Evolutionary conservation across 768 basidiomycete species (phyloP).

Genomic region (Multifurca ochricompacta): DNA sequence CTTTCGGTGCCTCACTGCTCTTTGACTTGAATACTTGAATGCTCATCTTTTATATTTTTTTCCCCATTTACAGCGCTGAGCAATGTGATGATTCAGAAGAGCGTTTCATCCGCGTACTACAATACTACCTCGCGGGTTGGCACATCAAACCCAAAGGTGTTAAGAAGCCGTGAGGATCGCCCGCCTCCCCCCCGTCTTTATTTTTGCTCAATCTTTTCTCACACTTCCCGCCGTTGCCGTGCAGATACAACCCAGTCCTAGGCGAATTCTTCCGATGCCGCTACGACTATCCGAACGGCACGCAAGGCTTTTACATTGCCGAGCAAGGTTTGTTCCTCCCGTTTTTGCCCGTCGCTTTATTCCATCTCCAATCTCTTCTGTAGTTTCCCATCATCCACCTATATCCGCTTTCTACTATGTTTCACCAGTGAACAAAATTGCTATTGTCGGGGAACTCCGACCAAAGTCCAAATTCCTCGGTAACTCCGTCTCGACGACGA

Average conservation of each 20-base stretch:
- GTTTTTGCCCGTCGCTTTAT: not conserved
- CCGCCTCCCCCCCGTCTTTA: not conserved
- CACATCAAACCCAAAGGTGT: constrained; percentile 99
- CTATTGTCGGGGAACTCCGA: constrained; percentile 85
- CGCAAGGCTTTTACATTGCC: constrained; percentile 93
- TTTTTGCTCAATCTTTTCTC: constrained; percentile 3
- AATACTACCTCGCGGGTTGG: constrained; percentile 98
- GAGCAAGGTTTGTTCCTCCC: constrained; percentile 68
- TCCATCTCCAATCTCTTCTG: not conserved
- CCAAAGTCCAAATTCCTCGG: constrained; percentile 96
- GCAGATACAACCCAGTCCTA: constrained; percentile 90
- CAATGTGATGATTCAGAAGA: constrained; percentile 77
- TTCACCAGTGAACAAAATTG: constrained; percentile 81
- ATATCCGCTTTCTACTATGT: constrained; percentile 95
- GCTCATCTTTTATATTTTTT: not conserved
- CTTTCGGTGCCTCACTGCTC: not conserved
- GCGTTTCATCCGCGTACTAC: constrained; percentile 82
- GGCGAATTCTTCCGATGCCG: constrained; percentile 97
- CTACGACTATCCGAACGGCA: constrained; percentile 86
- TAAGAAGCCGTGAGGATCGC: constrained; percentile 96
- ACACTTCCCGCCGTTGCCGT: not conserved
- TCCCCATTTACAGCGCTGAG: constrained; percentile 52
- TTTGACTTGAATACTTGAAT: not conserved
- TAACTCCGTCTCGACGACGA: constrained; percentile 90
- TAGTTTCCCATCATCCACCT: constrained; percentile 93